phyloP scores from a whole-genome alignment of 768 basidiomycete genomes.

The Mycena venus region DNA sequence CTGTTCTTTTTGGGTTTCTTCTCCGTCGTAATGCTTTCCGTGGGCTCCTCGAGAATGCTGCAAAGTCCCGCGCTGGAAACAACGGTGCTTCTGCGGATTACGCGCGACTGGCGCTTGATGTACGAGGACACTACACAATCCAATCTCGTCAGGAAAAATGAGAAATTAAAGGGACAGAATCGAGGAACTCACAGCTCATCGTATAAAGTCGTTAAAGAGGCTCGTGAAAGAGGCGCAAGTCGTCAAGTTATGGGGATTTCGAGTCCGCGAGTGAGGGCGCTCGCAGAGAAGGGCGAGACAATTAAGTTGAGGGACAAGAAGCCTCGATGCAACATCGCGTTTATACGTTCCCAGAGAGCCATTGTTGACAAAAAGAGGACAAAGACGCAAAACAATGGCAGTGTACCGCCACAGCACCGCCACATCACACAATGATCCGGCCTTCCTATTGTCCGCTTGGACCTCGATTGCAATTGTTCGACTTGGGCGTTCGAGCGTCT shows the following conservation, averaged over 20 bases:
- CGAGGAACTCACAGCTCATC: not conserved
- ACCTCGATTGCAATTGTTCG: too few species aligned
- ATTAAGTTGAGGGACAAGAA: not conserved
- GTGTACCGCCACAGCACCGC: not conserved
- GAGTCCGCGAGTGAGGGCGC: too few species aligned
- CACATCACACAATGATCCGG: not conserved
- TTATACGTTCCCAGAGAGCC: not conserved
- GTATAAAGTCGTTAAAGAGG: not conserved
- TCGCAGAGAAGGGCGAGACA: not conserved
- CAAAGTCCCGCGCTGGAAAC: not conserved
- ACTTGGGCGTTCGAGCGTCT: too few species aligned
- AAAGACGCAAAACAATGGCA: not conserved
- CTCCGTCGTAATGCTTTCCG: not conserved
- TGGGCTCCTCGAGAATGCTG: slow-evolving; percentile 13
- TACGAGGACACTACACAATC: slow-evolving; percentile 18
- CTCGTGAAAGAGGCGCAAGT: not conserved
- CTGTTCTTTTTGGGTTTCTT: slow-evolving; percentile 2
- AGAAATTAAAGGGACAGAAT: not conserved
- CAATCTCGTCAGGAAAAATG: not conserved
- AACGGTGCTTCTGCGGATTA: not conserved
- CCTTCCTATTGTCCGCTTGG: not conserved
- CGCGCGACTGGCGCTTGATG: slow-evolving; percentile 27
- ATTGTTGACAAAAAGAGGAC: not conserved
- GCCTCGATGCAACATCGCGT: not conserved
- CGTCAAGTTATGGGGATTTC: not conserved